Conservation (phyloP, 2,329 filamentous ascomycete genomes). For the Xylariaceae sp. region DNA sequence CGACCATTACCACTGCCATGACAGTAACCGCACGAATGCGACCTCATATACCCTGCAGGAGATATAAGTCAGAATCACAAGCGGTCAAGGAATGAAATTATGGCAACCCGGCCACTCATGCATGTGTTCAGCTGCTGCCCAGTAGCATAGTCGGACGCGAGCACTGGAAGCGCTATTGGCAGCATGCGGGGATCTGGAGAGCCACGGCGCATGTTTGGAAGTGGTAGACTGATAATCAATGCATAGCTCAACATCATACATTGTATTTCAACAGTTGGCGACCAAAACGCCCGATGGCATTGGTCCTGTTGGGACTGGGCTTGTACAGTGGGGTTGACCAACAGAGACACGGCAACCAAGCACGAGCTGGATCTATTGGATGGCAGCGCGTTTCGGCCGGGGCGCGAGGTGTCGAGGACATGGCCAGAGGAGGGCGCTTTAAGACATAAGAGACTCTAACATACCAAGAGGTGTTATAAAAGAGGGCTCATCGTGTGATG, state of each 20-base stretch:
- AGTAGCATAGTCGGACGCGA: too few relatives aligned
- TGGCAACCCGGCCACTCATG: too few relatives aligned
- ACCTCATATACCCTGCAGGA: slow-evolving; percentile 16
- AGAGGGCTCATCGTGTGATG: slow-evolving; percentile 40
- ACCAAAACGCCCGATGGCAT: too few relatives aligned
- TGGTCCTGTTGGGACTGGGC: too few relatives aligned
- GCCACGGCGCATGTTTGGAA: too few relatives aligned
- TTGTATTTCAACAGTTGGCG: too few relatives aligned
- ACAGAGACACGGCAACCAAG: slow-evolving; percentile 38
- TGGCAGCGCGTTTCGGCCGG: slow-evolving; percentile 24
- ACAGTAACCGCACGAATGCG: slow-evolving; percentile 19
- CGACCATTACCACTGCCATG: slow-evolving; percentile 37
- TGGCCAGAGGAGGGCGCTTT: background rate
- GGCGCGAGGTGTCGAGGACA: slow-evolving; percentile 1
- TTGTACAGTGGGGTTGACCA: slow-evolving; percentile 35
- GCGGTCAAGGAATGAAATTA: slow-evolving; percentile 1
- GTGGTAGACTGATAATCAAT: too few relatives aligned
- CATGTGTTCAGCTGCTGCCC: too few relatives aligned
- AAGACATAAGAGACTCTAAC: slow-evolving; percentile 24
- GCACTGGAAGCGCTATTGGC: too few relatives aligned
- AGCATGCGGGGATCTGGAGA: too few relatives aligned
- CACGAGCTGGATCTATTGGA: slow-evolving; percentile 48
- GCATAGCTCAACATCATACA: too few relatives aligned
- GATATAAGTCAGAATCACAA: slow-evolving; percentile 10
- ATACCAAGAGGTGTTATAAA: slow-evolving; percentile 54